Base-by-base conservation (phyloP, 2,329 filamentous ascomycete genomes). In the Metarhizium sp. region DNA sequence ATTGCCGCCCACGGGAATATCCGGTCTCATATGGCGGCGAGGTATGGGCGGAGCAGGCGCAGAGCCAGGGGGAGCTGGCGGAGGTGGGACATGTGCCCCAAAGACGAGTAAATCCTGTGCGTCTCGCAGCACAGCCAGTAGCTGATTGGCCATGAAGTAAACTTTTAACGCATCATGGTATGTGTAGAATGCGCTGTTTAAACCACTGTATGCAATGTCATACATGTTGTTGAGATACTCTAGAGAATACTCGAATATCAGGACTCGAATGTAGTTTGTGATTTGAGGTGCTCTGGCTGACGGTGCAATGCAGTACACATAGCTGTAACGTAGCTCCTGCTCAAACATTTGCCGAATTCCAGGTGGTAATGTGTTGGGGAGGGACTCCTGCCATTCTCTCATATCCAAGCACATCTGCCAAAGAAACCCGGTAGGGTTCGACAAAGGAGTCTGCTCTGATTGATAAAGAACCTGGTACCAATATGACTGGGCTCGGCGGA, bases 381-480 rank as follows among this genome's bases (percentile, higher is more conserved):
- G 79, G n/a, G 81, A 80, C 40, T 90, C 82, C 57, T 85, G 86
- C 92, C 92, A 97, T 64, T 84, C 81, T 54, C 79, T 84, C 86
- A 90, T 91, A 43, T 87, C 80, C 50, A 84, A 77, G 63, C 88
- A 92, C 70, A 85, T 85, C 56, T 84, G 81, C 85, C 88, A 91
- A 50, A 91, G 81, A 66, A 88, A 90, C 0, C 79, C 78, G 11
- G 86, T 79, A 1, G 88, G 79, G 53, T 92, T 84, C 18, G 81
- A 75, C 56, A 90, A 78, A n/a, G 82, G 80, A 2, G 80, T 76
- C 1, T 85, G 81, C 10, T 88, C 87, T 18, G 85, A 88, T 64
- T 94, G 90, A 66, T 94, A 94, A 2, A 96, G 81, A 25, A 86
- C 82, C 64, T 95, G 91, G 63, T 97, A 97, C 83, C 90, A 96